Percentiles rank a stretch among this genome's conserved stretches.
These are phyloP conservation scores for Andalucia godoyi DNA, from an alignment of 78 protist genomes.

Conservation along the genomic window DNA sequence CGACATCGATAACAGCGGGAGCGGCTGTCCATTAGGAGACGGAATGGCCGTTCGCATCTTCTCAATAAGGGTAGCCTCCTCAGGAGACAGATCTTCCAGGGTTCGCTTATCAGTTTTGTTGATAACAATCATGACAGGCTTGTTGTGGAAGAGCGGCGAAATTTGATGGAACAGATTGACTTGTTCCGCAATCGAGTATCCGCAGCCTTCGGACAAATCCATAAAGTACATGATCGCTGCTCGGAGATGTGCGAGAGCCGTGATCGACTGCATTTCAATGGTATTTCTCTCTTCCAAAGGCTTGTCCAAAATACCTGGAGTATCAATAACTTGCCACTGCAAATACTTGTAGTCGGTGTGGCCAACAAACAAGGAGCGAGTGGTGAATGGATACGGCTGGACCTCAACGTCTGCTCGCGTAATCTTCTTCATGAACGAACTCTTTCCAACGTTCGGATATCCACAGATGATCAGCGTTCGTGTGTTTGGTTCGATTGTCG, in stretches of 20 bases:
- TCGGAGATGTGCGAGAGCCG: slow-evolving; percentile 97
- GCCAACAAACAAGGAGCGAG: slow-evolving; percentile 97
- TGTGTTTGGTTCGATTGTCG: slow-evolving; percentile 96
- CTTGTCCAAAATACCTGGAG: slow-evolving; percentile 99
- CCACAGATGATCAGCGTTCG: slow-evolving; percentile 90
- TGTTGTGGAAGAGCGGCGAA: slow-evolving; percentile 88
- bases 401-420: slow-evolving; percentile 99
- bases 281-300: slow-evolving; percentile 97
- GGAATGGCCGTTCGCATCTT: background rate
- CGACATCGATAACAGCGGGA: slow-evolving; percentile 11
- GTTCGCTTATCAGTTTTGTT: slow-evolving; percentile 77
- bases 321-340: slow-evolving; percentile 98
- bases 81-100: slow-evolving; percentile 51
- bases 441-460: slow-evolving; percentile 98
- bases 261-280: slow-evolving; percentile 99
- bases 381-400: slow-evolving; percentile 99
- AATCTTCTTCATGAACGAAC: slow-evolving; percentile 84
- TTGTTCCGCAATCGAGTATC: slow-evolving; percentile 83
- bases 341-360: slow-evolving; percentile 88
- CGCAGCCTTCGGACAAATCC: slow-evolving; percentile 93
- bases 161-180: slow-evolving; percentile 80
- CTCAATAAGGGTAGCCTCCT: slow-evolving; percentile 30
- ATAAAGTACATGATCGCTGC: slow-evolving; percentile 82
- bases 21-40: slow-evolving; percentile 1
- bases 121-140: slow-evolving; percentile 89